A percentile compares a stretch with the other conserved stretches of the same genome.
Evolutionary conservation across 768 basidiomycete species (phyloP).

Genomic region (Boletales sp.): DNA sequence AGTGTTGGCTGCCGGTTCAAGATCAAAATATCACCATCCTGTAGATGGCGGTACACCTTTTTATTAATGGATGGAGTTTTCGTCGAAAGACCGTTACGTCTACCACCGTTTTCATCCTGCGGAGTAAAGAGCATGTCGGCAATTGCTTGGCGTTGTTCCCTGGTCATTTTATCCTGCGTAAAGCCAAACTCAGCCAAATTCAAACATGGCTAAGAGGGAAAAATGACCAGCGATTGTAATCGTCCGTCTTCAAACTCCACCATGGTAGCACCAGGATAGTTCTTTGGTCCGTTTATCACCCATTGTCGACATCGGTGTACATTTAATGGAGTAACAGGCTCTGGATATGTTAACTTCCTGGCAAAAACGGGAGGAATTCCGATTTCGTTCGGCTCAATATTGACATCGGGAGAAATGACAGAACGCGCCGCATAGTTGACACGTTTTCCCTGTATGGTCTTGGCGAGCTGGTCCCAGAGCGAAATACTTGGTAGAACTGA

Average conservation of each 20-base stretch:
- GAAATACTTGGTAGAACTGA: slow-evolving; percentile 32
- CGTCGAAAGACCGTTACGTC: slow-evolving; percentile 62
- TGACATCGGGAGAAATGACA: slow-evolving; percentile 99
- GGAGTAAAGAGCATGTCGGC: slow-evolving; percentile 95
- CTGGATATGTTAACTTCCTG: slow-evolving; percentile 93
- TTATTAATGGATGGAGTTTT: slow-evolving; percentile 84
- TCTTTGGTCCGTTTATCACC: slow-evolving; percentile 86
- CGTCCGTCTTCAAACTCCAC: slow-evolving; percentile 95
- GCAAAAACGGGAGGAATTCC: slow-evolving; percentile 98
- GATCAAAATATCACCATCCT: slow-evolving; percentile 92
- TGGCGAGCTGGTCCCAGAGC: background rate
- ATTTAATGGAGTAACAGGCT: slow-evolving; percentile 92
- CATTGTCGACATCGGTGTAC: slow-evolving; percentile 82
- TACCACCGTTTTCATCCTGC: slow-evolving; percentile 55
- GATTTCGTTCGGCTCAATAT: slow-evolving; percentile 98
- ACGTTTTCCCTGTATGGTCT: slow-evolving; percentile 78
- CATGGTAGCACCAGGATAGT: slow-evolving; percentile 89
- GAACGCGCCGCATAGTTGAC: slow-evolving; percentile 99
- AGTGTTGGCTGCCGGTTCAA: slow-evolving; percentile 97
- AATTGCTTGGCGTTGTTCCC: slow-evolving; percentile 90
- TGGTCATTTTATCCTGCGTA: slow-evolving; percentile 72
- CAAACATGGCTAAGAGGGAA: background rate
- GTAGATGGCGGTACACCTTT: slow-evolving; percentile 94
- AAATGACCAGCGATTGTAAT: slow-evolving; percentile 70
- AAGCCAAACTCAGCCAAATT: slow-evolving; percentile 2